These are phyloP conservation scores for Zygoascus bituminiphila DNA, from an alignment of 805 yeast species.

Conservation along the genomic window DNA sequence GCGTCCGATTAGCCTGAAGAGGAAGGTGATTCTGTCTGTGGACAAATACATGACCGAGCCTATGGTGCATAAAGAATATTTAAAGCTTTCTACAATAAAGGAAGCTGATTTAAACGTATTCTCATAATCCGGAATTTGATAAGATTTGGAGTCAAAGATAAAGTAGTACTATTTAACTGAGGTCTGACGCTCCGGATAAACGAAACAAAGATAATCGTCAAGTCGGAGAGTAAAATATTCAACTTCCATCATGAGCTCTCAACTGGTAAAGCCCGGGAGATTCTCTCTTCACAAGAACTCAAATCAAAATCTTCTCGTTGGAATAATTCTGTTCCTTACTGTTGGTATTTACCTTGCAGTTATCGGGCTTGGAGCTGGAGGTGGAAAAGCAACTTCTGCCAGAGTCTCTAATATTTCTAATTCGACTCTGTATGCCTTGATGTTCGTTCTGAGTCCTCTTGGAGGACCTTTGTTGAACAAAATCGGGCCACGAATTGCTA, in stretches of 20 bases:
- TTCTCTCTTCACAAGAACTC: not conserved
- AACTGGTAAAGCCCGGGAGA: not conserved
- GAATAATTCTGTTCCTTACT: not conserved
- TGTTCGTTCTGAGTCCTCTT: not conserved
- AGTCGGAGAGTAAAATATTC: no score
- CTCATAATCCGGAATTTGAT: not conserved
- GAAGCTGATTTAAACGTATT: not conserved
- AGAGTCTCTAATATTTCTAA: not conserved
- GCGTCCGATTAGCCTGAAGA: not conserved
- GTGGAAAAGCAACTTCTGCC: not conserved
- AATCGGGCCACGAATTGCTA: not conserved
- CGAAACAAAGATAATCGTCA: no score
- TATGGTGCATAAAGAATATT: slow-evolving; percentile 35
- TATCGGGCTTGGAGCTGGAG: not conserved
- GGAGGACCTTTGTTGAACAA: not conserved
- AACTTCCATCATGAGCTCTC: not conserved
- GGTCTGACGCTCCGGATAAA: no score
- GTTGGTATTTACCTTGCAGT: not conserved
- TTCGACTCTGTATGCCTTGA: not conserved
- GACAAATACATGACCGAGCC: slow-evolving; percentile 50
- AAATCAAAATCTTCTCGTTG: not conserved
- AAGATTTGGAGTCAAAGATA: not conserved
- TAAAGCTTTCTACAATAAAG: not conserved
- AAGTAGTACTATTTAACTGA: not conserved
- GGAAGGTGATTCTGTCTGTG: slow-evolving; percentile 18